Base-by-base conservation (phyloP, 73 alveolate genomes). In the Blepharisma stoltei region DNA sequence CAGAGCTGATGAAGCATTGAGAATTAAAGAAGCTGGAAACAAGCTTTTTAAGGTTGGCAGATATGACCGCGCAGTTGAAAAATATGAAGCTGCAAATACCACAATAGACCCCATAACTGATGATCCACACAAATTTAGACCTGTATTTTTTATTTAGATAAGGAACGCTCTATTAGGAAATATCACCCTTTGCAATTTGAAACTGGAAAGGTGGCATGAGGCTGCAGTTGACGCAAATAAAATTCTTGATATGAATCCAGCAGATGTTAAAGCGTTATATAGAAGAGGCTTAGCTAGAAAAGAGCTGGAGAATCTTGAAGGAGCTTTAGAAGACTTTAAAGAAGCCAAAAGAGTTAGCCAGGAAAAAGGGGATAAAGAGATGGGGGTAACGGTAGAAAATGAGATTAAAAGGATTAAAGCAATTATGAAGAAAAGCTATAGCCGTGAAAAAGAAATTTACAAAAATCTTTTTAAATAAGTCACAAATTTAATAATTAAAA, bases 1-100 rank as follows among this genome's bases (percentile, higher is more conserved):
- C 38, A 23, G 79, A 25, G 32, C n/a, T 9, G 65, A 18, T 43
- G 79, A 69, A 43, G 79, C 79, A 14, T 18, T 18, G 14, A 23
- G 79, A 43, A 69, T 69, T n/a, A 69, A 69, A 69, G 79, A 69
- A 38, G 65, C 65, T 44, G 79, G 79, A 43, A 69, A 69, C 38
- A 44, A 69, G 43, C 41, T 69, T 7, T 69, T 69, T 46, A 69
- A 69, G 45, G 27, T 44, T n/a, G 41, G 41, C 37, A 44, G 65
- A 4, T 44, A 14, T 69, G 55, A 69, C 9, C 11, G 45, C 11
- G 79, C 79, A 14, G 14, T 69, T n/a, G 79, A 69, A 69, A 69
- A 46, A 69, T 69, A 69, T 43, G 79, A 69, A 43, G 71, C 65
- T 38, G 79, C 79, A 9, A 38, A 69, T n/a, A 38, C 45, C 3